Evolutionary conservation across 441 rosid genomes (phyloP).

Genomic region (Bocquillonia castaneifolia): DNA sequence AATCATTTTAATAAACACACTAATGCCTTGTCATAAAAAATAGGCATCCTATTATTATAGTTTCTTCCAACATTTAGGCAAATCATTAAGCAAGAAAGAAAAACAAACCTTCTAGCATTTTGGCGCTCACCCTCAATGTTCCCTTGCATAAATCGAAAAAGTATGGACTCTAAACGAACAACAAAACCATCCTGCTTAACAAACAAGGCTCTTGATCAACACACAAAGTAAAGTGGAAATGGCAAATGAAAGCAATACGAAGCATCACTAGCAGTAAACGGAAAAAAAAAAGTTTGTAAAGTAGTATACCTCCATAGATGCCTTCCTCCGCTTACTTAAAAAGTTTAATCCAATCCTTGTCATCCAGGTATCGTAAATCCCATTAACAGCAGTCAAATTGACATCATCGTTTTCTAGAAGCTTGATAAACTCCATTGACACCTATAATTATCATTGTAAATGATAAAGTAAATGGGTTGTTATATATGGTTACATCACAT

Average conservation of each 20-base stretch:
- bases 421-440: conserved; percentile 50
- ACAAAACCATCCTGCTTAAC: conserved; percentile 45
- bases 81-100: not conserved
- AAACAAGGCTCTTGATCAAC: conserved; percentile 13
- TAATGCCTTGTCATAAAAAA: not conserved
- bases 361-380: conserved; percentile 64
- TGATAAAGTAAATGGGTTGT: not conserved
- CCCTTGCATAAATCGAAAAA: conserved; percentile 45
- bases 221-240: not conserved
- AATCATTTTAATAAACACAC: not conserved
- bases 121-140: conserved; percentile 45
- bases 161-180: conserved; percentile 65
- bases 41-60: not conserved
- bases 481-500: not conserved
- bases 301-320: conserved; percentile 24
- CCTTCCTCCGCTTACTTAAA: conserved; percentile 27
- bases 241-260: not conserved
- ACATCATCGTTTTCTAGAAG: conserved; percentile 32
- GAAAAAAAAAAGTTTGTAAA: no score
- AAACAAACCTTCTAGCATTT: conserved; percentile 49
- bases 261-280: not conserved
- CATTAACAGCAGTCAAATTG: conserved; percentile 32
- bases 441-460: conserved; percentile 34
- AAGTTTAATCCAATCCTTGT: conserved; percentile 40
- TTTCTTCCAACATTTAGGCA: conserved; percentile 4